Base-by-base conservation (phyloP, 169 alveolate genomes). In the Perkinsus olseni region DNA sequence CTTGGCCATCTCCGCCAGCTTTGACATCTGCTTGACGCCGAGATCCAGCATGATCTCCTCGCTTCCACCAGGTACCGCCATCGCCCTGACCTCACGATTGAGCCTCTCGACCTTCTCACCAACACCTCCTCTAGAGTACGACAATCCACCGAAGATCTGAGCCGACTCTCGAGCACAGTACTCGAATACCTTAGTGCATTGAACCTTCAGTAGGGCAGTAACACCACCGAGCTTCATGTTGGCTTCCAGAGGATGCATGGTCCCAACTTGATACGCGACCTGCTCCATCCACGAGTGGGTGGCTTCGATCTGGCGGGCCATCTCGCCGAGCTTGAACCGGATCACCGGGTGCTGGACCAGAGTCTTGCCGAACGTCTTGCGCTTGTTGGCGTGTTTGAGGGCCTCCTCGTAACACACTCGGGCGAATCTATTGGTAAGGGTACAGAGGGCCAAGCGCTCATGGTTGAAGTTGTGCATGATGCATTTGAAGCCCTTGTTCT, bases 61-160 rank as follows among this genome's bases (percentile, higher is more conserved):
- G 8, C 93, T 74, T 40, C 95, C 95, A 6, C 95, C 95, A 0
- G 94, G 94, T 38, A 94, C 93, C 24, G 95, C 94, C 94, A 94
- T 91, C 38, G 95, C 94, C 0, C 94, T 92, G 28, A 91, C 94
- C 45, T 94, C 95, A n/a, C 95, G 94, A 90, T 74, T 91, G 36
- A 94, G 39, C 38, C 95, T 92, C 31, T 94, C 95, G 45, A 94
- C 95, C 93, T 94, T 94, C 93, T 93, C 95, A 11, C 95, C 95
- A 50, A 92, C 94, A 13, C 95, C 95, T 0, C 94, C 94, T 17
- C 95, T 91, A 34, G 82, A 31, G 91, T 94, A 94, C 91, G 94
- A 92, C 74, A 93, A 31, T 0, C 95, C 95, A 37, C 95, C 95
- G 38, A 94, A 94, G 48, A 94, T 50, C 62, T 94, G 94, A n/a